Percentiles rank a stretch among this genome's conserved stretches.
phyloP scores from a whole-genome alignment of 176 grass and related monocot species.

The maize (Zea mays) region Zm-B73-REFERENCE-NAM-5.0 NC_050097.1:9568001-9568500 shows the following conservation, averaged over 20 bases:
- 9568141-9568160: slow-evolving; percentile 70
- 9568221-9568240: slow-evolving; percentile 26
- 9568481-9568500: slow-evolving; percentile 87
- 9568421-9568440: slow-evolving; percentile 27
- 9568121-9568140: slow-evolving; percentile 79
- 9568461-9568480: slow-evolving; percentile 73
- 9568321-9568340: slow-evolving; percentile 99
- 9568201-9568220: slow-evolving; percentile 15
- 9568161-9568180: slow-evolving; percentile 65
- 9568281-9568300: slow-evolving; percentile 96
- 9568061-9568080: slow-evolving; percentile 77
- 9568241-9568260: slow-evolving; percentile 51
- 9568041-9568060: slow-evolving; percentile 80
- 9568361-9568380: slow-evolving; percentile 76
- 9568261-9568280: slow-evolving; percentile 97
- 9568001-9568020: slow-evolving; percentile 86
- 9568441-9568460: slow-evolving; percentile 78
- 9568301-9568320: slow-evolving; percentile 73
- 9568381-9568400: slow-evolving; percentile 27
- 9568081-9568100: slow-evolving; percentile 57
- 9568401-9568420: slow-evolving; percentile 18
- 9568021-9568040: slow-evolving; percentile 81
- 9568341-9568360: slow-evolving; percentile 91
- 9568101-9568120: slow-evolving; percentile 80
- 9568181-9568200: slow-evolving; percentile 35